Base-by-base conservation (phyloP, 2,329 filamentous ascomycete genomes). In the Aspergillus clavatus region DNA sequence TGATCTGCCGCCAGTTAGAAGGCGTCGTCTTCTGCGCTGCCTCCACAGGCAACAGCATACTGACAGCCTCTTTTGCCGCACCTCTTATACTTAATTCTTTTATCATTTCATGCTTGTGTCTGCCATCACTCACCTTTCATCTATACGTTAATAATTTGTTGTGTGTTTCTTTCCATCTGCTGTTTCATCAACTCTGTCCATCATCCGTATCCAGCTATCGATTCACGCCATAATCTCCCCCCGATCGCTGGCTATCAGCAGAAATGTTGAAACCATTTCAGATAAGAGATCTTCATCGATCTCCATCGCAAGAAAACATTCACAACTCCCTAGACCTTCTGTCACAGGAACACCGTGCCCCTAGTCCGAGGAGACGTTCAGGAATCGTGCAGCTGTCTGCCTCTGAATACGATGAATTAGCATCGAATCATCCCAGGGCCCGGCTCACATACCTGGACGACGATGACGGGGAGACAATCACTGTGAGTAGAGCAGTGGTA, bases 391-490 rank as follows among this genome's bases (percentile, higher is more conserved):
- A 65, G 39, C 57, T 75, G 45, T 68, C 70, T 33, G 57, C 61
- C 19, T 53, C 59, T 11, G 65, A 72, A 39, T 75, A 75, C 42
- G 70, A 75, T 57, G 55, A 61, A 18, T 63, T 72, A 38, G 61
- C 72, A 27, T 56, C 56, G 14, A 62, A 53, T 38, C 55, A 71
- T 53, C 72, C 72, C 18, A 62, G 66, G 31, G 71, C 70, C 10
- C 63, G 59, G 26, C 51, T 75, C 36, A 69, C 59, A 16, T 75
- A 75, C 47, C 39, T 69, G 42, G 72, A 75, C 54, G 67, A 72
- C 22, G 70, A 74, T 48, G 71, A 74, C 48, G 69, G 68, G 2
- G 71, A 72, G 43, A 57, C 62, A 24, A 71, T 75, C 44, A 74
- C 68, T 5, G 72, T 72, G 55, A 59, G 67, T 57, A 31, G 22